Percentiles rank a stretch among this genome's conserved stretches.
Evolutionary conservation across 371 early-diverging fungal genomes (phyloP).

Genomic region (Rhizopus delemar): DNA sequence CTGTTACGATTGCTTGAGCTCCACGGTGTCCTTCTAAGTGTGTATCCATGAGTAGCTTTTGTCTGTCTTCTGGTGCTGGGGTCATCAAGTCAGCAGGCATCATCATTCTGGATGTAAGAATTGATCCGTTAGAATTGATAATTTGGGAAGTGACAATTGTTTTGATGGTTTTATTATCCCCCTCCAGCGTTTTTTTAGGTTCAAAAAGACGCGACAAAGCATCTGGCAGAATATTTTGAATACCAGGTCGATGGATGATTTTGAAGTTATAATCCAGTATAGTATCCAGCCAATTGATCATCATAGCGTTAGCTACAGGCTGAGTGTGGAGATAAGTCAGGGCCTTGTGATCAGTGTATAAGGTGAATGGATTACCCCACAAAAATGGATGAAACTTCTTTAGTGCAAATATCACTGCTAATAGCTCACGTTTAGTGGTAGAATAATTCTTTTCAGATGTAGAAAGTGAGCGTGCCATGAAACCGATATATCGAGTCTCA

Average conservation of each 20-base stretch:
- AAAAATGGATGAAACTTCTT: slow-evolving; percentile 1
- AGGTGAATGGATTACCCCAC: not conserved
- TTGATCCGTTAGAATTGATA: not conserved
- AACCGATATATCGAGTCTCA: not conserved
- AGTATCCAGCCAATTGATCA: slow-evolving; percentile 22
- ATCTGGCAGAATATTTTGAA: slow-evolving; percentile 16
- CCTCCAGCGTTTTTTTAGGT: slow-evolving; percentile 6
- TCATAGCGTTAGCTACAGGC: slow-evolving; percentile 11
- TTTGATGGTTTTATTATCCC: not conserved
- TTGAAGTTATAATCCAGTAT: slow-evolving; percentile 16
- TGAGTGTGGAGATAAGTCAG: slow-evolving; percentile 15
- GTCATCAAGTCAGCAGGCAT: not conserved
- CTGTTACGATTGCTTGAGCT: not conserved
- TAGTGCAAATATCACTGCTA: not conserved
- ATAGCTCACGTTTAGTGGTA: slow-evolving; percentile 4
- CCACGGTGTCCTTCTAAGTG: not conserved
- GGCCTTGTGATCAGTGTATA: slow-evolving; percentile 1
- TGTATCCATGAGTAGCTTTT: not conserved
- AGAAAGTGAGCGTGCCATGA: slow-evolving; percentile 1
- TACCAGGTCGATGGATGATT: slow-evolving; percentile 18
- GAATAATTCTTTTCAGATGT: not conserved
- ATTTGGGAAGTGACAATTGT: not conserved
- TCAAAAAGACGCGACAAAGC: slow-evolving; percentile 8
- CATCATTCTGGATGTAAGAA: not conserved
- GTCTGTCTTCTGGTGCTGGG: not conserved